phyloP scores from a whole-genome alignment of 2,329 filamentous ascomycete species.

The Onygenales sp. region DNA sequence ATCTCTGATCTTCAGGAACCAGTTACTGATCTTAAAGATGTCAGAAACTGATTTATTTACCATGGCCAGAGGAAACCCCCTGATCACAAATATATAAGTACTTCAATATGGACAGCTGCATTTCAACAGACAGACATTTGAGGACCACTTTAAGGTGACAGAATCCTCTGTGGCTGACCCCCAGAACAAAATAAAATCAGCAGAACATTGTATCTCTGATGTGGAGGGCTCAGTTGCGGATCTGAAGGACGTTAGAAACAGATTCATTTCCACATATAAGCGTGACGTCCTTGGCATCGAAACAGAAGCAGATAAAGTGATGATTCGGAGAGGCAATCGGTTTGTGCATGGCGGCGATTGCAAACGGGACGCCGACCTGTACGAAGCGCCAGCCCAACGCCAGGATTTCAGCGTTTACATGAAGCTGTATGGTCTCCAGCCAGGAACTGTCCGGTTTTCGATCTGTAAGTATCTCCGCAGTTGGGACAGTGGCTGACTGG shows the following conservation, averaged over 20 bases:
- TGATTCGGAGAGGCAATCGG: not conserved
- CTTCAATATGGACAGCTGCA: not conserved
- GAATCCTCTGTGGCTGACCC: not conserved
- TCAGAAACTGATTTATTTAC: not conserved
- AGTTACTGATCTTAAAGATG: not conserved
- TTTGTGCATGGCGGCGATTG: slow-evolving; percentile 1
- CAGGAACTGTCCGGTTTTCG: not conserved
- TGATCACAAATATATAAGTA: not conserved
- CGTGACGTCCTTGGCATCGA: not conserved
- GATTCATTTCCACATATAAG: slow-evolving; percentile 1
- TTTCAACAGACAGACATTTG: not conserved
- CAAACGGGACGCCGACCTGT: slow-evolving; percentile 1
- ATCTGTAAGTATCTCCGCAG: not conserved
- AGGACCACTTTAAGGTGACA: not conserved
- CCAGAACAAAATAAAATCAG: not conserved
- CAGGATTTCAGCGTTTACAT: slow-evolving; percentile 1
- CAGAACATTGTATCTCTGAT: not conserved
- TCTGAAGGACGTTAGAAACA: not conserved
- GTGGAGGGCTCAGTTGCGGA: not conserved
- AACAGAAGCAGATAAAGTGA: not conserved
- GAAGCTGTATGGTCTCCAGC: not conserved
- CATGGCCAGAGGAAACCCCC: not conserved
- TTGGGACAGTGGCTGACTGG: not conserved
- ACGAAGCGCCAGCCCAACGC: not conserved
- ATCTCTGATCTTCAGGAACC: not conserved